Conservation (phyloP, 1,139 yeast species). For the Pichia terricola region DNA sequence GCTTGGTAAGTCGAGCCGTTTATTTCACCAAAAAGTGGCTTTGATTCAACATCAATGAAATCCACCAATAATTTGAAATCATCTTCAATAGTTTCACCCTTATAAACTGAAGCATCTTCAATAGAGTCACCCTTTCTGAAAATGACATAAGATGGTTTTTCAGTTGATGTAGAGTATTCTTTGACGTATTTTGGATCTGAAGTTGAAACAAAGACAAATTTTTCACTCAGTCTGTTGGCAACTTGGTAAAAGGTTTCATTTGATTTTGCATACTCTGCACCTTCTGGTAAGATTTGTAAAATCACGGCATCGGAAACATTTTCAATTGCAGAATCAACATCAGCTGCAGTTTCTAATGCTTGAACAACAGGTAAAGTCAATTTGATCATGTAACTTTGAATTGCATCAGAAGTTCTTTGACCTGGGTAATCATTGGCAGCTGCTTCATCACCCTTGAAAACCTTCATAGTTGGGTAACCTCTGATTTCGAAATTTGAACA, state of each 20-base stretch:
- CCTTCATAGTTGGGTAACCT: slow-evolving; percentile 90
- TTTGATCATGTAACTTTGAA: slow-evolving; percentile 70
- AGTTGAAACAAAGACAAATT: slow-evolving; percentile 51
- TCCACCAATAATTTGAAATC: slow-evolving; percentile 31
- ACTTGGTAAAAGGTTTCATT: slow-evolving; percentile 43
- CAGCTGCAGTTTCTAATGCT: slow-evolving; percentile 37
- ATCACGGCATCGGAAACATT: slow-evolving; percentile 45
- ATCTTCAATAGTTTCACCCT: slow-evolving; percentile 28
- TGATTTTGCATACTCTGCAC: slow-evolving; percentile 25
- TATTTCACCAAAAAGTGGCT: slow-evolving; percentile 88
- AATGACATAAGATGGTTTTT: slow-evolving; percentile 39
- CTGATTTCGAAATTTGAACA: slow-evolving; percentile 67
- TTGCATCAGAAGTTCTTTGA: slow-evolving; percentile 72
- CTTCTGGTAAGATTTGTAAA: slow-evolving; percentile 38
- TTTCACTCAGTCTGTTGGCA: slow-evolving; percentile 54
- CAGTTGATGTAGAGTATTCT: slow-evolving; percentile 32
- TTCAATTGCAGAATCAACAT: slow-evolving; percentile 39
- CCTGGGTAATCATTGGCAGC: slow-evolving; percentile 62
- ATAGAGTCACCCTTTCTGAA: slow-evolving; percentile 33
- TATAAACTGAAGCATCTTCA: slow-evolving; percentile 34
- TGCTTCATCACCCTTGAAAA: slow-evolving; percentile 56
- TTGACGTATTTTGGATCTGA: slow-evolving; percentile 36
- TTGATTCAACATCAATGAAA: slow-evolving; percentile 60
- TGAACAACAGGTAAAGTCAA: slow-evolving; percentile 77
- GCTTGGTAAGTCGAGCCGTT: slow-evolving; percentile 70